Percentiles rank a stretch among this genome's conserved stretches.
These are phyloP conservation scores for Nicotiana undulata DNA, from an alignment of 257 asterid genomes.

Conservation along the genomic window DNA sequence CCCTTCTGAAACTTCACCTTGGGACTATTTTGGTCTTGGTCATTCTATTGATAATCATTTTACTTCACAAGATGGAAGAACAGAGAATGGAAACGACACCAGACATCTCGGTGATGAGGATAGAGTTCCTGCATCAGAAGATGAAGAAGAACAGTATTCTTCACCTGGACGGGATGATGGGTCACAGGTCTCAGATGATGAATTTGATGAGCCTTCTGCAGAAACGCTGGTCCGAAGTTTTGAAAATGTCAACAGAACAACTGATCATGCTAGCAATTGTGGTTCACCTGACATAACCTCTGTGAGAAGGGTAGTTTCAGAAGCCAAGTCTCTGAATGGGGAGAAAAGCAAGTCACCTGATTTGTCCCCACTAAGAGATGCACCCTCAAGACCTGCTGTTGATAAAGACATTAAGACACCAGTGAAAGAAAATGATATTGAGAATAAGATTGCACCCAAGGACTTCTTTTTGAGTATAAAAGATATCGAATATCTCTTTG, in stretches of 20 bases:
- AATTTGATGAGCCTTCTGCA: constrained; percentile 76
- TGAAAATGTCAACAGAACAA: constrained; percentile 53
- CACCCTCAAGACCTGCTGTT: constrained; percentile 44
- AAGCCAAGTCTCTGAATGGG: constrained; percentile 41
- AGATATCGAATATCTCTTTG: constrained; percentile 69
- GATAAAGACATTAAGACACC: constrained; percentile 46
- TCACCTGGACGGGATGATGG: constrained; percentile 46
- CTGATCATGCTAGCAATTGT: constrained; percentile 23
- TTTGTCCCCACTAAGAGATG: constrained; percentile 55
- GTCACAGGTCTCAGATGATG: constrained; percentile 77
- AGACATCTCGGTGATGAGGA: constrained; percentile 31
- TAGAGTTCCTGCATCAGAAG: constrained; percentile 36
- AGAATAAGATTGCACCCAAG: constrained; percentile 59
- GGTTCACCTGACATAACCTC: constrained; percentile 23
- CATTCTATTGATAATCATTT: constrained; percentile 56
- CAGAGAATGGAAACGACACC: constrained; percentile 24
- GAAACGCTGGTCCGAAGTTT: constrained; percentile 77
- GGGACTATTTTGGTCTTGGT: constrained; percentile 91
- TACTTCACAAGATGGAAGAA: constrained; percentile 36
- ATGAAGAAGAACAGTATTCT: constrained; percentile 39
- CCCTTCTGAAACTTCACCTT: constrained; percentile 54
- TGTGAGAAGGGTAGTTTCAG: constrained; percentile 20
- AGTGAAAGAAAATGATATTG: constrained; percentile 39
- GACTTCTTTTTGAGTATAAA: constrained; percentile 75
- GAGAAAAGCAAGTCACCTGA: constrained; percentile 52